A percentile compares a stretch with the other conserved stretches of the same genome.
phyloP scores from a whole-genome alignment of 176 grass and related monocot species.

The Thinopyrum elongatum region DNA sequence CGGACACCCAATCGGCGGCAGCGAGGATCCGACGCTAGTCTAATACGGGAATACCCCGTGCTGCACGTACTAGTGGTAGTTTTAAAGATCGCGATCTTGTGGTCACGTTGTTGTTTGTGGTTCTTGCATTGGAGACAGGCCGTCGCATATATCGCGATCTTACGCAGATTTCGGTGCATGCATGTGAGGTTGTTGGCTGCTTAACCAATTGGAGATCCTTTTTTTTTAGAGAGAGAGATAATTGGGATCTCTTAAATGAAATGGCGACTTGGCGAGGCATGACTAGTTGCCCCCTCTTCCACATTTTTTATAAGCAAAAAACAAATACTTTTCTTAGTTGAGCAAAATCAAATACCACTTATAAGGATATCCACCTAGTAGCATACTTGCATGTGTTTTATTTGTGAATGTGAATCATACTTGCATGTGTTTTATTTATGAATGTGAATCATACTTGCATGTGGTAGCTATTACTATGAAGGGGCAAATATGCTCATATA shows the following conservation, averaged over 20 bases:
- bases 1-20: not conserved
- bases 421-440: not conserved
- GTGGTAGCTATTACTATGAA: not conserved
- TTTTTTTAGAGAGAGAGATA: too few relatives aligned
- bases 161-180: slow-evolving; percentile 4
- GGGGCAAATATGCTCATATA: too few relatives aligned
- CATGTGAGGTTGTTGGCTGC: slow-evolving; percentile 22
- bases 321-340: too few relatives aligned
- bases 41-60: not conserved
- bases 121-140: slow-evolving; percentile 26
- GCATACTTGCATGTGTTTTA: not conserved
- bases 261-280: not conserved
- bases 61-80: not conserved
- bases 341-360: too few relatives aligned
- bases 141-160: slow-evolving; percentile 19
- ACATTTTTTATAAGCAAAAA: not conserved
- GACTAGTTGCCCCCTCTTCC: not conserved
- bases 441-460: not conserved
- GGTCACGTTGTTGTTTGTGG: not conserved
- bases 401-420: not conserved
- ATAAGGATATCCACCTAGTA: not conserved
- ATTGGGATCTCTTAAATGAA: not conserved
- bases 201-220: not conserved
- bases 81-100: slow-evolving; percentile 15
- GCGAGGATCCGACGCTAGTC: not conserved